Percentiles rank a stretch among this genome's conserved stretches.
Evolutionary conservation across 116 monocot species (phyloP).

Genomic region (Posidonia oceanica): DNA sequence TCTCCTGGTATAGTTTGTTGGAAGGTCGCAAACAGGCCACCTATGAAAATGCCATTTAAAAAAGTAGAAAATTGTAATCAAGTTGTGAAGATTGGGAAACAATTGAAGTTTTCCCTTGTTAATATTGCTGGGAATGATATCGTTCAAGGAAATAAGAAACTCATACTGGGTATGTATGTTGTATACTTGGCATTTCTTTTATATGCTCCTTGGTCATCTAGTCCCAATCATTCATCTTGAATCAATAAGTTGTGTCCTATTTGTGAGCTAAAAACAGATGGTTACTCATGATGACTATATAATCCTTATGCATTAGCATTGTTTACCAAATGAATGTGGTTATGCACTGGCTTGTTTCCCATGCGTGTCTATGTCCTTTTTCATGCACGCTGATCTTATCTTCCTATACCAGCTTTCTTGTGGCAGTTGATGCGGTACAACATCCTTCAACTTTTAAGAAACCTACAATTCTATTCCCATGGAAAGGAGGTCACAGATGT

Average conservation of each 20-base stretch:
- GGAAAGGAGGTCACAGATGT: conserved; percentile 68
- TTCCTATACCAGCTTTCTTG: conserved; percentile 44
- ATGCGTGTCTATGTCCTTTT: not conserved
- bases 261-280: not conserved
- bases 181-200: not conserved
- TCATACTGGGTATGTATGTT: conserved; percentile 50
- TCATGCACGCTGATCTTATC: too few species aligned
- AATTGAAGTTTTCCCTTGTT: conserved; percentile 72
- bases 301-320: not conserved
- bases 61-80: conserved; percentile 92
- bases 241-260: not conserved
- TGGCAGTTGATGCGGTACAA: conserved; percentile 95
- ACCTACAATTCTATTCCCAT: conserved; percentile 59
- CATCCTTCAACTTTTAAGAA: conserved; percentile 82
- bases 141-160: conserved; percentile 82
- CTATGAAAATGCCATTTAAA: conserved; percentile 79
- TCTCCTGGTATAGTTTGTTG: conserved; percentile 67
- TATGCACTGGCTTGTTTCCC: too few species aligned
- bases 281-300: not conserved
- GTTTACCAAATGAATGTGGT: too few species aligned
- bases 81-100: conserved; percentile 65
- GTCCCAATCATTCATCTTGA: too few species aligned
- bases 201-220: not conserved
- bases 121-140: conserved; percentile 88
- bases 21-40: conserved; percentile 64